Evolutionary conservation across 2,329 filamentous ascomycete species (phyloP), one percentile per base, ranked within the genome.

Genomic region (Amphichorda felina): DNA sequence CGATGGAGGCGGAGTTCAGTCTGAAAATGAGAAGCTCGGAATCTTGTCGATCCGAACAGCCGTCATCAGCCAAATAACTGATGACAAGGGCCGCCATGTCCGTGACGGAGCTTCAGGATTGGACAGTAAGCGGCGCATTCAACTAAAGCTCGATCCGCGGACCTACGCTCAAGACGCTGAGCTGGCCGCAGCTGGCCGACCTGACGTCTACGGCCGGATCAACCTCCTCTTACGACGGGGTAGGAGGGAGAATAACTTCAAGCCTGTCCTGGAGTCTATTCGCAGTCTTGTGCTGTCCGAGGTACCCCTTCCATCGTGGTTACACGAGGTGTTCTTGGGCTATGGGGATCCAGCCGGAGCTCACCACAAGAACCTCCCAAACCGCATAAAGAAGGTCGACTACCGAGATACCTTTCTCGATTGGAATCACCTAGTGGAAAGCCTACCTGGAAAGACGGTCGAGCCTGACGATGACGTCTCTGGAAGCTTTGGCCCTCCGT

Each of bases 251-350:
- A 98, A 98, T 61, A 98, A 98, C 57, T 98, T 98, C 67, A 93
- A 85, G 51, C 79, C 88, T 8, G 79, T 98, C 8, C 67, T 98
- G 25, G 84, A 95, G 48, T 94, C 88, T 1, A 93, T 98, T 51
- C 84, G 82, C 50, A 83, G 76, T 43, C 70, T 98, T 21, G 82
- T 86, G 2, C 66, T 94, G 24, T 87, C 87, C 1, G 84, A 94
- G 46, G 79, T 89, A 15, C 82, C 84, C 6, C 68, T 96, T 36
- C 87, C 91, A 11, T 74, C 79, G 2, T 98, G 91, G 91, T 68
- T 98, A 30, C 86, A 94, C 49, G 91, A 96, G 45, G 89, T 96
- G 8, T 98, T 96, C 56, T 65, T 98, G n/a, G 91, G 91, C 3
- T 96, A 94, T 54, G 91, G 91, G 32, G 88, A 98, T 56, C 89